Base-by-base conservation (phyloP, 345 rosid species). In the Brassica juncea region DNA sequence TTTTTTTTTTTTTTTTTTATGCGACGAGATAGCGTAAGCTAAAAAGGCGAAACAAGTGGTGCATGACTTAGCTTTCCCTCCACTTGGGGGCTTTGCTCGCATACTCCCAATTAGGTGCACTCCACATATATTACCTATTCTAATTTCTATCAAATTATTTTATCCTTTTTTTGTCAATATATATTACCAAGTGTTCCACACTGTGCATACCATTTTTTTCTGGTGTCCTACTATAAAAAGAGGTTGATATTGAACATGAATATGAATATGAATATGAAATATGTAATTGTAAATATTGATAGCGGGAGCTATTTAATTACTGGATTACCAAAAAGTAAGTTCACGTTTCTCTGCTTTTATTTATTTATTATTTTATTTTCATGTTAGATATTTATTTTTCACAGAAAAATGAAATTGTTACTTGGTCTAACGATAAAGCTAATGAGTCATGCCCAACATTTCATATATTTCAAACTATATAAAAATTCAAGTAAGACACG, bases 1-100 rank as follows among this genome's bases (percentile, higher is more conserved):
- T 19, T 19, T 19, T 19, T 19, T 19, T 19, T 19, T 19, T 19
- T 11, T 19, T 19, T 19, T 19, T 19, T 19, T 19, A 19, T 19
- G 35, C 10, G 14, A 4, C 52, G 23, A 60, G 32, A 60, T n/a
- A 71, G n/a, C 63, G 71, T 52, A 66, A 72, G 77, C 81, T 39
- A 39, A 66, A 72, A 71, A 44, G 55, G 39, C 21, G 61, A 72
- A 66, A 79, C 62, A 79, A 72, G 73, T 79, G 73, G 73, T 72
- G 68, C 14, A 64, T 66, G 77, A 72, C 77, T 72, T 21, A 2
- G 39, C 64, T 59, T 57, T 59, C 73, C 73, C 68, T 67, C 82
- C 23, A 44, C 68, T 67, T 66, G 62, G 25, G 66, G 7, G 34
- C 16, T 61, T 31, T 57, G 39, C 67, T 42, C 47, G 28, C 70